These are phyloP conservation scores for Bretziella fagacearum DNA, from an alignment of 2,329 filamentous ascomycete genomes.

Conservation along the genomic window DNA sequence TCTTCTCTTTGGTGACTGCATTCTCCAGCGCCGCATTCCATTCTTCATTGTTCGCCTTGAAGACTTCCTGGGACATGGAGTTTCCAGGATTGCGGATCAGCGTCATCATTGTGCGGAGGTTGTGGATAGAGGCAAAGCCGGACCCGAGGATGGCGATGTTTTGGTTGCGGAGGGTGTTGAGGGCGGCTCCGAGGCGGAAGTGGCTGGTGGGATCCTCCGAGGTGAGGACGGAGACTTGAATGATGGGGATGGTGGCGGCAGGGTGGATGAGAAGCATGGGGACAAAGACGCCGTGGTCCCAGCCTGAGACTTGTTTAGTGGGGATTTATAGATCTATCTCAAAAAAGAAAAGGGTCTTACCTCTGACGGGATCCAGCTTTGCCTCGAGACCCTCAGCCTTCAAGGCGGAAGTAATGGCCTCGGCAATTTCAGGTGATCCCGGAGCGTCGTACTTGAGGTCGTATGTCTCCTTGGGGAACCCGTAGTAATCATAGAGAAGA, in stretches of 20 bases:
- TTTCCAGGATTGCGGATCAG: slow-evolving; percentile 19
- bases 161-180: slow-evolving; percentile 30
- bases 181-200: slow-evolving; percentile 35
- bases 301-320: slow-evolving; percentile 20
- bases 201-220: slow-evolving; percentile 34
- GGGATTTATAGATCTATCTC: background rate
- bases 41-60: slow-evolving; percentile 19
- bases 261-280: slow-evolving; percentile 39
- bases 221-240: slow-evolving; percentile 39
- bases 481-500: slow-evolving; percentile 41
- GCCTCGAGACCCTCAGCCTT: slow-evolving; percentile 29
- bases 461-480: slow-evolving; percentile 40
- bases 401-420: slow-evolving; percentile 29
- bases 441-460: slow-evolving; percentile 38
- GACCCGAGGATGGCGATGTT: slow-evolving; percentile 44
- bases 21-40: slow-evolving; percentile 33
- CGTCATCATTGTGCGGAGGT: slow-evolving; percentile 30
- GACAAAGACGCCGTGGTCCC: slow-evolving; percentile 46
- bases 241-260: slow-evolving; percentile 33
- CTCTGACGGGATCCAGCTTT: slow-evolving; percentile 23
- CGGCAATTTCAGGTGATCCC: slow-evolving; percentile 36
- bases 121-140: slow-evolving; percentile 42
- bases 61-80: slow-evolving; percentile 14
- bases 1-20: slow-evolving; percentile 22
- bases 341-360: background rate